These are phyloP conservation scores for Scheffersomyces coipomensis DNA, from an alignment of 805 yeast genomes.

Conservation along the genomic window DNA sequence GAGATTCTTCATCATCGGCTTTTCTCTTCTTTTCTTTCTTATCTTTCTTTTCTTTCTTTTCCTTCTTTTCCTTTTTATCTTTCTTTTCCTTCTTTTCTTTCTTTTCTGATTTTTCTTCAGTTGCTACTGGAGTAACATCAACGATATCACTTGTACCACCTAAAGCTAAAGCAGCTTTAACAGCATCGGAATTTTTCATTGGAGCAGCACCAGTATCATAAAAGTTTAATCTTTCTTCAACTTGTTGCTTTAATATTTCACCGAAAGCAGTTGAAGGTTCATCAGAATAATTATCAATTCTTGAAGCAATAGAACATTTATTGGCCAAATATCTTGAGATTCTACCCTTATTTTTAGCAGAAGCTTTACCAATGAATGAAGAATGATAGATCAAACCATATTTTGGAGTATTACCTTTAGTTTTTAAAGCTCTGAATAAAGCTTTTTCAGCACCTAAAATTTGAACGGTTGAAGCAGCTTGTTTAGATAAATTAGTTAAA, in stretches of 20 bases:
- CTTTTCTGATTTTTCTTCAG: conserved; percentile 19
- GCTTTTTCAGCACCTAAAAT: conserved; percentile 98
- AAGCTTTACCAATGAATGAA: conserved; percentile 89
- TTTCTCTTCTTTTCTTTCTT: conserved; percentile 33
- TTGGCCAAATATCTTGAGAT: conserved; percentile 97
- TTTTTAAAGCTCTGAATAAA: conserved; percentile 90
- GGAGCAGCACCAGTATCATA: conserved; percentile 97
- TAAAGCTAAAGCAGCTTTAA: conserved; percentile 83
- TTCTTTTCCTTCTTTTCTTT: conserved; percentile 24
- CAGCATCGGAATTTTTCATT: conserved; percentile 93
- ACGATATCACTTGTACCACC: conserved; percentile 47
- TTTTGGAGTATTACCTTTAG: conserved; percentile 95
- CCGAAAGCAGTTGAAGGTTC: conserved; percentile 91
- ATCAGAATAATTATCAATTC: conserved; percentile 97
- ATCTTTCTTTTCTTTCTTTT: conserved; percentile 31
- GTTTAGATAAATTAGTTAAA: conserved; percentile 91
- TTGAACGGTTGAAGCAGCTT: conserved; percentile 99
- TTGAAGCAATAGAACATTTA: conserved; percentile 98
- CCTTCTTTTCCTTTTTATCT: conserved; percentile 25
- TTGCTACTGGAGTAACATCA: conserved; percentile 21
- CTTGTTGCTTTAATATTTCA: conserved; percentile 88
- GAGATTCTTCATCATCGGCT: conserved; percentile 36
- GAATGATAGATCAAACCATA: conserved; percentile 95
- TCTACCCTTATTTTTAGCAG: conserved; percentile 97
- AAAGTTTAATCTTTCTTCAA: conserved; percentile 94